Base-by-base conservation (phyloP, 371 early-diverging fungal species). In the Apophysomyces variabilis region DNA sequence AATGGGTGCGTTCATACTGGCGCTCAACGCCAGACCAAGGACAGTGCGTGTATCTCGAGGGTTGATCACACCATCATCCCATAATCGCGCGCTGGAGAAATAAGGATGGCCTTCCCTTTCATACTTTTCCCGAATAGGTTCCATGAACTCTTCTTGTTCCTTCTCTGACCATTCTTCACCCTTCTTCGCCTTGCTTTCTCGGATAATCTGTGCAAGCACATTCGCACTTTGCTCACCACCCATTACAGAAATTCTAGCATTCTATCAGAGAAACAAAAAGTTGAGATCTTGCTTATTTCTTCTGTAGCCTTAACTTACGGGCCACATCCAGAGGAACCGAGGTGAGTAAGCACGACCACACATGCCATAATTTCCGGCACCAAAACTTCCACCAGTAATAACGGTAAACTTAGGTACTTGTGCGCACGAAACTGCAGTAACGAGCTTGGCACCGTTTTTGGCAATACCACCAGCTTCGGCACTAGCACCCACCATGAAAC, bases 311-410 rank as follows among this genome's bases (percentile, higher is more conserved):
- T 57, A 66, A 85, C 89, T 82, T 90, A 92, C 86, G 65, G 99
- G 99, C 95, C 96, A 99, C 90, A 94, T 94, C 93, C 94, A 99
- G 72, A 99, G 75, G 89, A 99, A 96, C 21, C 98, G 82, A 8
- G 99, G 99, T 38, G 90, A 87, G 80, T 93, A 98, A 0, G 99
- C 96, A 63, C 99, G 84, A 8, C 99, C 99, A 77, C 99, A 97
- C 99, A 98, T 98, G 64, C 99, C 99, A 74, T 98, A 98, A 86
- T 98, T 98, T 72, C 97, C 96, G 43, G 94, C 94, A 70, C 94
- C 93, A 66, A 95, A 97, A 71, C 93, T 93, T 57, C 94, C 96
- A 65, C 97, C 98, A n/a, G 93, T 87, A 39, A 96, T 82, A 5
- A 97, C 88, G 6, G 99, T 96, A 66, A 98, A 92, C 81, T 98